A percentile compares a stretch with the other conserved stretches of the same genome.
phyloP scores from a whole-genome alignment of 2,329 filamentous ascomycete species.

The Penicillium sp. region DNA sequence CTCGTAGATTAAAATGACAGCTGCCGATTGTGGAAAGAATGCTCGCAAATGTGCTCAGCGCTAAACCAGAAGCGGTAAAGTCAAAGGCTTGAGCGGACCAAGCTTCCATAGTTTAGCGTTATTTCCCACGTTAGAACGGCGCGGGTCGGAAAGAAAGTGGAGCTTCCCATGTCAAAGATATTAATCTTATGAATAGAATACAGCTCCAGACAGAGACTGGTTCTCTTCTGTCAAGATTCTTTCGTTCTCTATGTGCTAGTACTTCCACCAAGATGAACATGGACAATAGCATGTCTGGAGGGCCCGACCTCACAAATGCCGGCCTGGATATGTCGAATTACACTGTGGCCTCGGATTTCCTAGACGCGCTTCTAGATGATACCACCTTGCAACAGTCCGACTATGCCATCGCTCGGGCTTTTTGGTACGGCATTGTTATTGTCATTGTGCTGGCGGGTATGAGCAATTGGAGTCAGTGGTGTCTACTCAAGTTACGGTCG shows the following conservation, averaged over 20 bases:
- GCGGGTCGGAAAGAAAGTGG: neutral
- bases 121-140: neutral
- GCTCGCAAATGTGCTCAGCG: slow-evolving; percentile 11
- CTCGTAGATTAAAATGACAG: too few relatives aligned
- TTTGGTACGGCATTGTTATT: slow-evolving; percentile 39
- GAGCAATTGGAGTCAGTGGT: slow-evolving; percentile 27
- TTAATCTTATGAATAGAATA: too few relatives aligned
- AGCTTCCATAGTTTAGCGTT: neutral
- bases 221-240: neutral
- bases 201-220: neutral
- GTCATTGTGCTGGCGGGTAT: slow-evolving; percentile 31
- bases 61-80: slow-evolving; percentile 3
- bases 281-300: slow-evolving; percentile 21
- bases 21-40: slow-evolving; percentile 2
- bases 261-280: slow-evolving; percentile 8
- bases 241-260: neutral
- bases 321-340: slow-evolving; percentile 37
- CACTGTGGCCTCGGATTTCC: slow-evolving; percentile 34
- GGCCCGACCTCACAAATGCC: slow-evolving; percentile 24
- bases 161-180: neutral
- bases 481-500: slow-evolving; percentile 21
- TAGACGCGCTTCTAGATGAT: slow-evolving; percentile 36
- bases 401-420: slow-evolving; percentile 35
- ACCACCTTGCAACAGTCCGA: slow-evolving; percentile 31
- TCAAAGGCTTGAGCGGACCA: neutral